phyloP scores from a whole-genome alignment of 2,329 filamentous ascomycete species.

The Trichoderma sp. region DNA sequence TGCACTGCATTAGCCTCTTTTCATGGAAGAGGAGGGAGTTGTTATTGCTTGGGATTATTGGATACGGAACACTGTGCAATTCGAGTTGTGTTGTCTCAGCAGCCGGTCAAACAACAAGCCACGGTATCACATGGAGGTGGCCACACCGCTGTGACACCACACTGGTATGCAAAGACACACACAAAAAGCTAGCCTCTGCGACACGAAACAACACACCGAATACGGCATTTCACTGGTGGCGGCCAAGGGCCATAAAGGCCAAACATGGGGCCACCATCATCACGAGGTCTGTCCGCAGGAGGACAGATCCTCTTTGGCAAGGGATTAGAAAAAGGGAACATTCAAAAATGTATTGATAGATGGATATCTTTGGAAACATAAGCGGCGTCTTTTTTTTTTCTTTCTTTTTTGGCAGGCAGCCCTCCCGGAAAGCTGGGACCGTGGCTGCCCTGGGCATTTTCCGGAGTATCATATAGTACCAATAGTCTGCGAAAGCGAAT shows the following conservation, averaged over 20 bases:
- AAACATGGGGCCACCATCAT: not conserved
- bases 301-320: slow-evolving; percentile 8
- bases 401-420: not conserved
- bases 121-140: slow-evolving; percentile 13
- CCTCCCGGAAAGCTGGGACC: slow-evolving; percentile 13
- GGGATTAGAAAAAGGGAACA: slow-evolving; percentile 25
- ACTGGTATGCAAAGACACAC: not conserved
- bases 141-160: not conserved
- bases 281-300: slow-evolving; percentile 17
- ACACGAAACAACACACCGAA: not conserved
- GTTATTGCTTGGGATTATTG: slow-evolving; percentile 11
- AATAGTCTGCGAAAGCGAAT: slow-evolving; percentile 3
- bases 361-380: slow-evolving; percentile 22
- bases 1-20: slow-evolving; percentile 24
- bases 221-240: slow-evolving; percentile 14
- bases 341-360: slow-evolving; percentile 28
- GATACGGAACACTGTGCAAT: slow-evolving; percentile 11
- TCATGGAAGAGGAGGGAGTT: slow-evolving; percentile 12
- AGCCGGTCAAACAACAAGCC: not conserved
- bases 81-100: not conserved
- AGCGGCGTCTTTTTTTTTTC: slow-evolving; percentile 6
- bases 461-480: slow-evolving; percentile 8
- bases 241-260: not conserved
- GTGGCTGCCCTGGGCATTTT: slow-evolving; percentile 22
- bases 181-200: not conserved